Evolutionary conservation across 352 stramenopile genomes (phyloP).

Genomic region (Globisporangium paddicum): DNA sequence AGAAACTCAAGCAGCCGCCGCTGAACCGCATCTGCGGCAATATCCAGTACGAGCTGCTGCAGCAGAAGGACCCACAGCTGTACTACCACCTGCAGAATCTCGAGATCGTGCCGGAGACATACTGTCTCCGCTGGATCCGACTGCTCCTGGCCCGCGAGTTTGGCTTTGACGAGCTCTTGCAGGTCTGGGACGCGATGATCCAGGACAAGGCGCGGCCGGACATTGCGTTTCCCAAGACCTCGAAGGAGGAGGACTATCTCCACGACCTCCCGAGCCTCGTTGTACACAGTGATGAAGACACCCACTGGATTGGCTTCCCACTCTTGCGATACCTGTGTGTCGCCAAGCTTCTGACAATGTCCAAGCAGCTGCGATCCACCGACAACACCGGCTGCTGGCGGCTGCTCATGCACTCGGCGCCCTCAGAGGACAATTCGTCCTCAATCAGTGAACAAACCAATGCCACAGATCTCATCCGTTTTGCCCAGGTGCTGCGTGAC

Average conservation of each 20-base stretch:
- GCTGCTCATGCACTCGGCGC: constrained; percentile 61
- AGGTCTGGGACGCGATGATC: constrained; percentile 73
- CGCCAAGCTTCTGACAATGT: constrained; percentile 54
- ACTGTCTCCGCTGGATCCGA: constrained; percentile 77
- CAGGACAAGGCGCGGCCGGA: constrained; percentile 21
- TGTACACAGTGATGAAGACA: constrained; percentile 9
- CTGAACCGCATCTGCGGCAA: constrained; percentile 65
- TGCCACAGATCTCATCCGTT: constrained; percentile 30
- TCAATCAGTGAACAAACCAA: constrained; percentile 11
- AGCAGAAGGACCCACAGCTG: constrained; percentile 76
- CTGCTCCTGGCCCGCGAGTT: constrained; percentile 79
- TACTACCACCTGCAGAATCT: constrained; percentile 79
- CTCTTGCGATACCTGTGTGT: constrained; percentile 69
- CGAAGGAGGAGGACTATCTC: constrained; percentile 32
- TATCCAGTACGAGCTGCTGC: constrained; percentile 72
- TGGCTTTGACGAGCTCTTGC: constrained; percentile 48
- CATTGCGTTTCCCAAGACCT: constrained; percentile 35
- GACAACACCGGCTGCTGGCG: constrained; percentile 73
- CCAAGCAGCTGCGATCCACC: constrained; percentile 35
- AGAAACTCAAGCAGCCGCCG: constrained; percentile 24
- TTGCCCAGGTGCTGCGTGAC: constrained; percentile 55
- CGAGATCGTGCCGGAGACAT: constrained; percentile 76
- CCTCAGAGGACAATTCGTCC: constrained; percentile 14
- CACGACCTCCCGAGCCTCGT: constrained; percentile 35
- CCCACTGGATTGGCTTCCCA: constrained; percentile 51